phyloP scores from a whole-genome alignment of 2,329 filamentous ascomycete species.

The Gremmenia infestans region DNA sequence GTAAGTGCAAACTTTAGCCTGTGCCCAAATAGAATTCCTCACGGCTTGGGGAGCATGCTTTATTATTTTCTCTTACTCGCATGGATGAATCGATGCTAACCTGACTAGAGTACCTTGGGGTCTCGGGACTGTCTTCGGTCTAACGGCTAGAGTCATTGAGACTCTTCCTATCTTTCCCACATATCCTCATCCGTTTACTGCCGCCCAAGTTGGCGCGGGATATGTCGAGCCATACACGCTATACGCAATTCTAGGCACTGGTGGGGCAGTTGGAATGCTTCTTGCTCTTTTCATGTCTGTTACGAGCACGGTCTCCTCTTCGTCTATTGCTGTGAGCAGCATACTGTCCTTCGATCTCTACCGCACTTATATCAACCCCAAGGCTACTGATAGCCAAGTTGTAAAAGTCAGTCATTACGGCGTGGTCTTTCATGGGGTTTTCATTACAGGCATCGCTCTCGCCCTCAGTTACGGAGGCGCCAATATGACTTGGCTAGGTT shows the following conservation, averaged over 20 bases:
- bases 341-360: conserved; percentile 48
- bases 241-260: conserved; percentile 27
- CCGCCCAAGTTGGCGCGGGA: conserved; percentile 19
- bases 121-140: conserved; percentile 42
- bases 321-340: conserved; percentile 46
- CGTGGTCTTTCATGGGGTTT: conserved; percentile 42
- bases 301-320: conserved; percentile 45
- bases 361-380: conserved; percentile 44
- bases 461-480: conserved; percentile 44
- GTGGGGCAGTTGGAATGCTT: conserved; percentile 34
- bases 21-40: not conserved
- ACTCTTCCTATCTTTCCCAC: conserved; percentile 40
- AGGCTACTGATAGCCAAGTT: conserved; percentile 38
- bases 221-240: conserved; percentile 30
- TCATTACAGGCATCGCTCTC: conserved; percentile 44
- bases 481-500: conserved; percentile 39
- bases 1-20: not conserved
- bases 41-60: not conserved
- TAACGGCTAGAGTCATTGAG: conserved; percentile 40
- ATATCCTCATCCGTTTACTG: conserved; percentile 21
- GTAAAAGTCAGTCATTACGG: conserved; percentile 42
- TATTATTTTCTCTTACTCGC: not conserved
- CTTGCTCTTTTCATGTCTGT: conserved; percentile 48
- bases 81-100: too few relatives aligned
- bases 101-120: conserved; percentile 13